Base-by-base conservation (phyloP, 83 land plant genomes). In the Isoetes engelmannii region DNA sequence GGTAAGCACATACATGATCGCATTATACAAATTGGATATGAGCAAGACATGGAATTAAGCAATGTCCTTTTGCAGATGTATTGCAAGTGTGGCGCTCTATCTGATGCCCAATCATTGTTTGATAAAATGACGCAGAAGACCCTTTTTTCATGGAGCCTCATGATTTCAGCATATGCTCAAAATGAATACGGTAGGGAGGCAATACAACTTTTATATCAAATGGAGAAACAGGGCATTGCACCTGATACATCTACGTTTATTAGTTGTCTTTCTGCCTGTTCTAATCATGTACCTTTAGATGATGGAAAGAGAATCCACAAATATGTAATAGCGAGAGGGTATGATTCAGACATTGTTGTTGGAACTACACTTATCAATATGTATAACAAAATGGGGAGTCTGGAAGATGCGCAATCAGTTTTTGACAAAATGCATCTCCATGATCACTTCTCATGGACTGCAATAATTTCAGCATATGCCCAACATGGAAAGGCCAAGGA, bases 241-340 rank as follows among this genome's bases (percentile, higher is more conserved):
- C 64, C 70, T 64, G 62, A 80, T 65, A 73, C 57, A 44, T 61
- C 43, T 53, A 75, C 83, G 7, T 80, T 67, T 61, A 71, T 72
- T 1, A 44, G 6, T 5, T 18, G 56, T 20, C 45, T 79, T 44
- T 57, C 63, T 10, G 71, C 64, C 37, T 68, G 69, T 44, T 63
- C 49, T 53, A 54, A 20, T 15, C 10, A 17, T 18, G 67, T 48
- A 67, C 63, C 69, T 46, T 49, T 10, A 45, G 20, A 45, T 5
- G 61, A 54, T 18, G 53, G 68, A 9, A 44, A 58, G 48, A 74
- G 67, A 48, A 45, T 79, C n/a, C 82, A 79, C 67, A 57, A 47
- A 18, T 6, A 44, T 45, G 41, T 67, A 9, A 19, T 79, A 5
- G 65, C 69, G 44, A 43, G 45, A 51, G 72, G 73, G 9, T 75